Evolutionary conservation across 2,329 filamentous ascomycete species (phyloP), one percentile per base, ranked within the genome.

Genomic region (Fusarium verrucosum): DNA sequence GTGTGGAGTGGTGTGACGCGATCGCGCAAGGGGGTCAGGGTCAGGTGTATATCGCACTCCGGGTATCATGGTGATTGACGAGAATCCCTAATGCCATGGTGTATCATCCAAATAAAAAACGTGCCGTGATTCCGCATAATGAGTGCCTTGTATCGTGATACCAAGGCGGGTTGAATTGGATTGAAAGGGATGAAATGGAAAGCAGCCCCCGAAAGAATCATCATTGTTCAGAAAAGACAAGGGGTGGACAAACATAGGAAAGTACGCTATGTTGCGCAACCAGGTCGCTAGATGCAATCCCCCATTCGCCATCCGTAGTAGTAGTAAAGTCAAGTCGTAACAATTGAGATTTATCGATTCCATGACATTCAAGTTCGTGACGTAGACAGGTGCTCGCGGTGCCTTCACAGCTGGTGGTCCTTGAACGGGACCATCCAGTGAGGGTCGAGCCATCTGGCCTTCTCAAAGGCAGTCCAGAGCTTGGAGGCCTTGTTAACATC

Each of bases 401-500:
- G 37, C 33, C n/a, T 37, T 25, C 16, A 37, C 16, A 36, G 7
- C n/a, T 20, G 5, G 10, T 26, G 28, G 75, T 70, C 78, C 20
- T 78, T 28, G 58, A 73, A 78, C 13, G 59, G 60, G 16, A 64
- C 70, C 62, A 85, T 77, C 79, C 80, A 83, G 5, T 75, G 66
- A 16, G 80, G 74, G 7, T 90, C 83, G 64, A 97, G 87, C 92
- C 93, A 96, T 69, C 90, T 91, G 33, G 95, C 91, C 70, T 88
- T 89, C 45, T 97, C 91, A 74, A 92, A 98, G 7, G 92, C 92
- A 33, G 88, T 89, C 91, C 92, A 97, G 42, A 98, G 83, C 77
- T 94, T 94, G 67, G 92, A 96, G 4, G 94, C 92, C 82, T 97
- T 98, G 82, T 97, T 97, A 75, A 98, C 94, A 72, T 98, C 94